Percentiles rank a stretch among this genome's conserved stretches.
Evolutionary conservation across 345 rosid species (phyloP).

Genomic region (Syzygium aqueum): DNA sequence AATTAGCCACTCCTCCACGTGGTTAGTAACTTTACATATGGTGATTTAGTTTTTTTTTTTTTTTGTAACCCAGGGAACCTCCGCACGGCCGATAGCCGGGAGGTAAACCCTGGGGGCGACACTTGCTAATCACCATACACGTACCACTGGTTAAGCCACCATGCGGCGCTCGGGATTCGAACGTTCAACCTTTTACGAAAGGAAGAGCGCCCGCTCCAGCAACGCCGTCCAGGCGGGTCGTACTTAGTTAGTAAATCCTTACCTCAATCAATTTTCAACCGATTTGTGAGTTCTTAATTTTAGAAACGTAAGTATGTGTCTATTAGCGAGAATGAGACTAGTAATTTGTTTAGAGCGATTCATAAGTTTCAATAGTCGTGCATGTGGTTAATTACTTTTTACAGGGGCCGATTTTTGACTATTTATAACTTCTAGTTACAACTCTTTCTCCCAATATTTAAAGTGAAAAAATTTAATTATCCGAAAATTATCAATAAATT

Average conservation of each 20-base stretch:
- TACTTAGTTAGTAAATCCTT: background rate
- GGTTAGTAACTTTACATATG: background rate
- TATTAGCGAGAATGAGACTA: background rate
- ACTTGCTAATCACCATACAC: too few relatives aligned
- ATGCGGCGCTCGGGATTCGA: too few relatives aligned
- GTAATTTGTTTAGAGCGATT: background rate
- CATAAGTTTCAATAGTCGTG: background rate
- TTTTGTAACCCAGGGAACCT: too few relatives aligned
- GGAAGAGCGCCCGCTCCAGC: too few relatives aligned
- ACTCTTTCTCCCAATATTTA: background rate
- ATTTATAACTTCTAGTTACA: background rate
- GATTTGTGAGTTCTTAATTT: background rate
- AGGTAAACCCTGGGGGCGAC: too few relatives aligned
- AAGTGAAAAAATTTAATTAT: background rate
- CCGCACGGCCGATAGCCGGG: too few relatives aligned
- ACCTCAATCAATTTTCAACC: background rate
- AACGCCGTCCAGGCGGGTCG: too few relatives aligned
- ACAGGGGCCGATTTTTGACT: background rate
- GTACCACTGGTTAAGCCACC: too few relatives aligned
- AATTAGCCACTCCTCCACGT: background rate
- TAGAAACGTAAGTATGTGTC: background rate
- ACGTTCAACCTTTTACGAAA: too few relatives aligned
- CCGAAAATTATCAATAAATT: background rate
- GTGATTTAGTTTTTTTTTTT: too few relatives aligned
- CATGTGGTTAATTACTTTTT: background rate